Conservation (phyloP, 106 monocot genomes). For the Hemerocallis citrina region DNA sequence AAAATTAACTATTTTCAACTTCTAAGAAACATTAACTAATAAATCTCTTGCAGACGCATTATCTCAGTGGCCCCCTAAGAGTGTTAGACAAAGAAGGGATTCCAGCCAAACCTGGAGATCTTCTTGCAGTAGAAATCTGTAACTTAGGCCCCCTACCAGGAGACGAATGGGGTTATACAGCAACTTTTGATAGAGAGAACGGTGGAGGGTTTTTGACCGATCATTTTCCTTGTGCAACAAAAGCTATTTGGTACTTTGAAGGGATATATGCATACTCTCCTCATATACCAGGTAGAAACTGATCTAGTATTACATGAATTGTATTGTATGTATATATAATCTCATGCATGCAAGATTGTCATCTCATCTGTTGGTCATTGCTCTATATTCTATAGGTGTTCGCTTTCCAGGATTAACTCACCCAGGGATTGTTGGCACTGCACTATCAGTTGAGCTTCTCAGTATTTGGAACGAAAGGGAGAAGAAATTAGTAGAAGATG, state of each 20-base stretch:
- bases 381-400: constrained; percentile 35
- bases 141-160: constrained; percentile 85
- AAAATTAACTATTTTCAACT: no score
- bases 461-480: constrained; percentile 89
- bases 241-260: constrained; percentile 96
- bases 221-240: constrained; percentile 75
- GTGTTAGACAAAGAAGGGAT: constrained; percentile 50
- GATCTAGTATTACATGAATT: no score
- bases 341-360: no score
- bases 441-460: constrained; percentile 72
- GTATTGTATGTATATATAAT: no score
- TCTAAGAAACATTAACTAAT: no score
- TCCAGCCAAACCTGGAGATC: constrained; percentile 73
- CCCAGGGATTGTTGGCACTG: constrained; percentile 76
- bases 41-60: constrained; percentile 59
- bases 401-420: constrained; percentile 79
- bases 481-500: constrained; percentile 46
- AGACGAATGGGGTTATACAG: constrained; percentile 92
- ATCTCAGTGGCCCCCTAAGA: constrained; percentile 70
- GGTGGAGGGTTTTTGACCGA: constrained; percentile 94
- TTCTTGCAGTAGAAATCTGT: constrained; percentile 79
- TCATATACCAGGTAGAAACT: constrained; percentile 59
- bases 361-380: neutral
- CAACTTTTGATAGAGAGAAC: constrained; percentile 73
- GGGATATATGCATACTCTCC: constrained; percentile 88